These are phyloP conservation scores for Chrysanthemum seticuspe DNA, from an alignment of 129 eudicot species.

Conservation along the genomic window DNA sequence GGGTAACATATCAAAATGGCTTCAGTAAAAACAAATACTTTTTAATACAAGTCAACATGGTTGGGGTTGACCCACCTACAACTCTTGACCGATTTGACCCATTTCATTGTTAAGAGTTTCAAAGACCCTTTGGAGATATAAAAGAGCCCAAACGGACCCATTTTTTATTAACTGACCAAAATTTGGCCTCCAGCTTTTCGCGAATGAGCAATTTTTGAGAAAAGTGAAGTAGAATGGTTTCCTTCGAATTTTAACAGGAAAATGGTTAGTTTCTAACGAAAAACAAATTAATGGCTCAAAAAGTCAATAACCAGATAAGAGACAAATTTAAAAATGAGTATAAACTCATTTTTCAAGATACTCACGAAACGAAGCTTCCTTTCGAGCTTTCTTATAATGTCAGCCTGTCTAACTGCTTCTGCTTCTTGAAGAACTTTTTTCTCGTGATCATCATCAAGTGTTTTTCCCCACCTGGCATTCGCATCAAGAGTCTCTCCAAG, in stretches of 20 bases:
- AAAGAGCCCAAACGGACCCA: not conserved
- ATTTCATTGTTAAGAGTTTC: not conserved
- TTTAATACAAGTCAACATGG: not conserved
- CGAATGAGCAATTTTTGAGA: slow-evolving; percentile 4
- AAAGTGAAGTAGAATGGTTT: not conserved
- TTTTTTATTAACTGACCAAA: not conserved
- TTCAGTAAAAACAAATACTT: not conserved
- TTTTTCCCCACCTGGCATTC: slow-evolving; percentile 76
- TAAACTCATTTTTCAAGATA: slow-evolving; percentile 7
- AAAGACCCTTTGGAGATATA: not conserved
- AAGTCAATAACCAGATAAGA: not conserved
- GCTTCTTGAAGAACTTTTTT: slow-evolving; percentile 75
- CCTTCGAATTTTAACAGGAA: slow-evolving; percentile 8
- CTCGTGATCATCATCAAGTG: slow-evolving; percentile 49
- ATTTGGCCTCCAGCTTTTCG: not conserved
- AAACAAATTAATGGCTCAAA: slow-evolving; percentile 4
- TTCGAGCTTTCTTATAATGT: slow-evolving; percentile 84
- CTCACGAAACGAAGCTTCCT: slow-evolving; percentile 87
- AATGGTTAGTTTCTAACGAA: not conserved
- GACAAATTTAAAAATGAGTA: not conserved
- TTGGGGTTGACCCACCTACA: not conserved
- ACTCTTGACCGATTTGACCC: not conserved
- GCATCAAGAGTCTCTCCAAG: slow-evolving; percentile 83
- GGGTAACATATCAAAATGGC: not conserved
- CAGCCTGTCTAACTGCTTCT: slow-evolving; percentile 57